phyloP scores from a whole-genome alignment of 768 basidiomycete species.

The Lactarius vividus region DNA sequence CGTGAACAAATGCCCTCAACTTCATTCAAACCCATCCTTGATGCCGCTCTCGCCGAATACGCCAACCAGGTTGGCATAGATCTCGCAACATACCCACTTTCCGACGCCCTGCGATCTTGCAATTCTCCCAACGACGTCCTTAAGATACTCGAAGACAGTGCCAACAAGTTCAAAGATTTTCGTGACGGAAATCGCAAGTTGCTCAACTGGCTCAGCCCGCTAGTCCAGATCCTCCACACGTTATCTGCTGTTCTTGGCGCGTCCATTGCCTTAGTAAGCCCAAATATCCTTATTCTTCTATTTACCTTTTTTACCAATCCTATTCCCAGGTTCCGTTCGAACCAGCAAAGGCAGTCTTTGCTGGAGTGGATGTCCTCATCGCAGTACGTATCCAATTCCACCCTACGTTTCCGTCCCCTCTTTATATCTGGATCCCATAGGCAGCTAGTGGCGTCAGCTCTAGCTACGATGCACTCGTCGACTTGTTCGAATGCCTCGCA shows the following conservation, averaged over 20 bases:
- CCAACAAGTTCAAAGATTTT: background rate
- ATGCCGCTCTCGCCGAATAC: background rate
- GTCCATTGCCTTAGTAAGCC: background rate
- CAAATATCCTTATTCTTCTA: background rate
- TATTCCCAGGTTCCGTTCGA: background rate
- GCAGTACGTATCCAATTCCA: background rate
- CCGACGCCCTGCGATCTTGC: background rate
- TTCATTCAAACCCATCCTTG: background rate
- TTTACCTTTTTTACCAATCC: too few relatives aligned
- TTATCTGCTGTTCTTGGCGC: background rate
- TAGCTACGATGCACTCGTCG: too few relatives aligned
- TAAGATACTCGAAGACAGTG: background rate
- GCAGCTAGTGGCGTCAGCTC: too few relatives aligned
- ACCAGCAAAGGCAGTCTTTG: slow-evolving; percentile 2
- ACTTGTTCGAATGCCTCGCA: too few relatives aligned
- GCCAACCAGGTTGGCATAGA: too few relatives aligned
- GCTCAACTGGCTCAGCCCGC: background rate
- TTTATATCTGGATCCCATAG: too few relatives aligned
- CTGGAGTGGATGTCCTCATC: background rate
- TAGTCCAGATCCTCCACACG: background rate
- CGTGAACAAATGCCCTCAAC: too few relatives aligned
- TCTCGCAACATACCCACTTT: too few relatives aligned
- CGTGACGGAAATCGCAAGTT: background rate
- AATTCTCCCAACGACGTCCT: background rate
- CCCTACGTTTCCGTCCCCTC: background rate